These are phyloP conservation scores for Podospora comata DNA, from an alignment of 495 filamentous ascomycete species.

Conservation along the genomic window DNA sequence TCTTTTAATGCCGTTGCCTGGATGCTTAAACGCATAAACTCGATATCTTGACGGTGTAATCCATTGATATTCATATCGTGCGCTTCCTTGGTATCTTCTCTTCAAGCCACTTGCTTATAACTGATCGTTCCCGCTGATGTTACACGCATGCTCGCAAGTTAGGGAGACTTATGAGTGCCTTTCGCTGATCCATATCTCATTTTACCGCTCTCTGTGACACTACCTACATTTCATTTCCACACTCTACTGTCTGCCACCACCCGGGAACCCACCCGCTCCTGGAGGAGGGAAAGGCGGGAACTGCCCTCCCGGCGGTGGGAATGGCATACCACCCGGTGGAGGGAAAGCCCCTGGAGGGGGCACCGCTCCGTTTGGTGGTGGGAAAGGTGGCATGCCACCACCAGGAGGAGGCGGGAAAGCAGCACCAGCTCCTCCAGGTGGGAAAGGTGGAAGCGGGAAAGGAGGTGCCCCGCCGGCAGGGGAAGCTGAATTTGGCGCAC, in stretches of 20 bases:
- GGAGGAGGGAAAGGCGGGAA: constrained; percentile 43
- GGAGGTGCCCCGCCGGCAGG: neutral
- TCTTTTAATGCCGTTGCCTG: too few relatives aligned
- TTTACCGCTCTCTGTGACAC: too few relatives aligned
- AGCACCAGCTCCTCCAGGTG: constrained; percentile 5
- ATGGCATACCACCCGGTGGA: constrained; percentile 1
- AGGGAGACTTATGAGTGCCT: too few relatives aligned
- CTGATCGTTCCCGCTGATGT: too few relatives aligned
- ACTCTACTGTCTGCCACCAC: neutral
- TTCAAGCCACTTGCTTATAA: too few relatives aligned
- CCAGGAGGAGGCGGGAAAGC: constrained; percentile 42
- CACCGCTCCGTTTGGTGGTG: constrained; percentile 37
- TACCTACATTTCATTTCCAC: too few relatives aligned
- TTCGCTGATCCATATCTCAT: too few relatives aligned
- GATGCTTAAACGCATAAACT: too few relatives aligned
- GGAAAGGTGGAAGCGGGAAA: constrained; percentile 20
- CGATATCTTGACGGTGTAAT: too few relatives aligned
- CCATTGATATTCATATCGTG: too few relatives aligned
- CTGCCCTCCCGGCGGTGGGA: neutral
- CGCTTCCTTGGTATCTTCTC: too few relatives aligned
- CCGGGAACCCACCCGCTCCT: constrained; percentile 31
- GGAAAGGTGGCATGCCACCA: constrained; percentile 29
- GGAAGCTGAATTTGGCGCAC: constrained; percentile 8
- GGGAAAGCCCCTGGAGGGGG: constrained; percentile 11
- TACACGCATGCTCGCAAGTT: too few relatives aligned